phyloP scores from a whole-genome alignment of 208 protist species.

The Leishmania arabica region DNA sequence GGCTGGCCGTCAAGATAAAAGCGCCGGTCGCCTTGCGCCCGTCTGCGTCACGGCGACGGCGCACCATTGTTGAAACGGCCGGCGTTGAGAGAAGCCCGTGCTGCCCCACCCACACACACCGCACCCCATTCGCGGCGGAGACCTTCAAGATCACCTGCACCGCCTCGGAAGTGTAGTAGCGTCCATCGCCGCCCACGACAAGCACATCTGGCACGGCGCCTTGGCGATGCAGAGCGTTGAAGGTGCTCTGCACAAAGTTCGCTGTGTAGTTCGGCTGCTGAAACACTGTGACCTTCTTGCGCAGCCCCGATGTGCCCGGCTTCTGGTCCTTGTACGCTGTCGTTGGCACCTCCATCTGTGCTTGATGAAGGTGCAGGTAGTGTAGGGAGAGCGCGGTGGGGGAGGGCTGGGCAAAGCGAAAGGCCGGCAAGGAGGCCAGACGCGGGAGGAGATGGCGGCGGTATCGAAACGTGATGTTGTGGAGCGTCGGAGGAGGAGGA shows the following conservation, averaged over 20 bases:
- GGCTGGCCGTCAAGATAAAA: slow-evolving; percentile 97
- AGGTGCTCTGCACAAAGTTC: slow-evolving; percentile 98
- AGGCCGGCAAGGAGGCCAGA: background rate
- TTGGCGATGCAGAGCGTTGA: slow-evolving; percentile 86
- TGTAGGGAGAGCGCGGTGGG: background rate
- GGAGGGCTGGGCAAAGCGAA: background rate
- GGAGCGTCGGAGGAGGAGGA: background rate
- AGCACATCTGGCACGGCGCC: slow-evolving; percentile 68
- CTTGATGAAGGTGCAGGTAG: background rate
- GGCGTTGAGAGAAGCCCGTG: slow-evolving; percentile 97
- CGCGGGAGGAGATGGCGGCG: background rate
- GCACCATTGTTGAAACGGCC: slow-evolving; percentile 95
- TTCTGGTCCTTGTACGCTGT: slow-evolving; percentile 91
- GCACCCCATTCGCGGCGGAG: slow-evolving; percentile 93
- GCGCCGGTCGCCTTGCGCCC: slow-evolving; percentile 67
- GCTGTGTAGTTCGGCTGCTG: slow-evolving; percentile 93
- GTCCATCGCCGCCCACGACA: slow-evolving; percentile 97
- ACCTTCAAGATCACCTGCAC: slow-evolving; percentile 96
- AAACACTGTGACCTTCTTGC: slow-evolving; percentile 96
- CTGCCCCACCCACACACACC: slow-evolving; percentile 87
- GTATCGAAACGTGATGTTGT: slow-evolving; percentile 2
- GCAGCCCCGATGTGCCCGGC: slow-evolving; percentile 96
- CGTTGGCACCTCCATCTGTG: slow-evolving; percentile 43
- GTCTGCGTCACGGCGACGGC: slow-evolving; percentile 57
- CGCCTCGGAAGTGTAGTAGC: slow-evolving; percentile 93